These are phyloP conservation scores for Imleria badia DNA, from an alignment of 768 basidiomycete species.

Conservation along the genomic window DNA sequence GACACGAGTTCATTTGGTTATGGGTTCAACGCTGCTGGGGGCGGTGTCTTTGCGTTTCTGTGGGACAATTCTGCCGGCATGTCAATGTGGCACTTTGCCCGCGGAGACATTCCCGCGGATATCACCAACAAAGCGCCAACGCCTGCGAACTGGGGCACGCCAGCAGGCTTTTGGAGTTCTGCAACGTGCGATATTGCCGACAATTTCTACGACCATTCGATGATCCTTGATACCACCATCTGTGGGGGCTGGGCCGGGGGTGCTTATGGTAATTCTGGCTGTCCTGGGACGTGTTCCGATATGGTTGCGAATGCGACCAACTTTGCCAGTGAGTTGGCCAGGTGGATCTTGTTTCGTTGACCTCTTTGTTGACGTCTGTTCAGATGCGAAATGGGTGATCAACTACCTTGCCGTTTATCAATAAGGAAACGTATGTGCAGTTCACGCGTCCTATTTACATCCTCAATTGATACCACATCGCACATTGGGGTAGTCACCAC, in stretches of 20 bases:
- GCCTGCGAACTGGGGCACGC: conserved; percentile 50
- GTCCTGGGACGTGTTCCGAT: conserved; percentile 44
- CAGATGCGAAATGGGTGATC: conserved; percentile 57
- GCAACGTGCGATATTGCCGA: conserved; percentile 43
- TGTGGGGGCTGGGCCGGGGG: conserved; percentile 32
- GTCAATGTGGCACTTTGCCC: conserved; percentile 54
- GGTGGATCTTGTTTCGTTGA: neutral
- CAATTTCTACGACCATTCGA: conserved; percentile 50
- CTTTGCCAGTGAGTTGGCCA: conserved; percentile 42
- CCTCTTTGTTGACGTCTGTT: conserved; percentile 4
- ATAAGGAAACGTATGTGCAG: conserved; percentile 12
- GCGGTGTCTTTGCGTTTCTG: conserved; percentile 59
- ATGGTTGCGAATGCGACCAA: conserved; percentile 55
- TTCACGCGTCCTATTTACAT: neutral
- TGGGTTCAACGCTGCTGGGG: conserved; percentile 34
- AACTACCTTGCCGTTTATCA: conserved; percentile 56
- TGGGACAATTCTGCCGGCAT: conserved; percentile 50
- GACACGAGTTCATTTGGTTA: conserved; percentile 40
- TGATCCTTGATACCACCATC: conserved; percentile 41
- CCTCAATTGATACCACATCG: neutral
- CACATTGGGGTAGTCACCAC: neutral
- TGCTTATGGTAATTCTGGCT: conserved; percentile 27
- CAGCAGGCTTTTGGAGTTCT: conserved; percentile 52
- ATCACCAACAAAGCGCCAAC: conserved; percentile 42
- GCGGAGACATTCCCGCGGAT: conserved; percentile 49